Base-by-base conservation (phyloP, 2,329 filamentous ascomycete genomes). In the Cytospora schulzeri region DNA sequence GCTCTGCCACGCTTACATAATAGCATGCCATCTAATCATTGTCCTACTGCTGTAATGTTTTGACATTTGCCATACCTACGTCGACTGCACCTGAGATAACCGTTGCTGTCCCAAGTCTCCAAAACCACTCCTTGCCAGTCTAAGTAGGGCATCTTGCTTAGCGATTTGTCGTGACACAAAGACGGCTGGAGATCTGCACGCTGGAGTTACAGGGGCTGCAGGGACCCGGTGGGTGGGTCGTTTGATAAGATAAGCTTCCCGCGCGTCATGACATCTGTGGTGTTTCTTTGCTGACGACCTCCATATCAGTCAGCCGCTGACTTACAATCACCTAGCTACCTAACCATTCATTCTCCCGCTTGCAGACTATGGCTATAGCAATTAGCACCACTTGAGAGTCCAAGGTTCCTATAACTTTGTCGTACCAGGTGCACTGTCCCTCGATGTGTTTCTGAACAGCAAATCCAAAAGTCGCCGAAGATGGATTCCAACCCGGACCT, bases 401-500 rank as follows among this genome's bases (percentile, higher is more conserved):
- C 28, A n/a, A 56, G 22, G 17, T 24, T 22, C 11, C 17, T 26
- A 12, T 38, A 17, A 56, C 17, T 15, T n/a, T 24, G 8, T 5
- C 6, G 38, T 12, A 55, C 1, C 26, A 11, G 6, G 8, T 28
- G 22, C 7, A 22, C 41, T 15, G 12, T 38, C 8, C 41, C 55
- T 62, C 48, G 29, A 62, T 65, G 65, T 59, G 58, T 67, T 65
- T 31, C 35, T 67, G 59, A 65, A 59, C 65, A 65, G 60, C 19
- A 52, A 22, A 28, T 2, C 28, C 38, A 4, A 28, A 26, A 62
- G 22, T 50, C 26, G 28, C 15, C 29, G 38, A 45, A 22, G 17
- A 54, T 48, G 69, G 77, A 81, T 63, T 76, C 83, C 56, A 83
- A 86, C 74, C 83, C 88, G 58, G 93, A 96, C 76, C 85, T 97